Evolutionary conservation across 495 filamentous ascomycete species (phyloP).

Genomic region (Echria macrotheca): DNA sequence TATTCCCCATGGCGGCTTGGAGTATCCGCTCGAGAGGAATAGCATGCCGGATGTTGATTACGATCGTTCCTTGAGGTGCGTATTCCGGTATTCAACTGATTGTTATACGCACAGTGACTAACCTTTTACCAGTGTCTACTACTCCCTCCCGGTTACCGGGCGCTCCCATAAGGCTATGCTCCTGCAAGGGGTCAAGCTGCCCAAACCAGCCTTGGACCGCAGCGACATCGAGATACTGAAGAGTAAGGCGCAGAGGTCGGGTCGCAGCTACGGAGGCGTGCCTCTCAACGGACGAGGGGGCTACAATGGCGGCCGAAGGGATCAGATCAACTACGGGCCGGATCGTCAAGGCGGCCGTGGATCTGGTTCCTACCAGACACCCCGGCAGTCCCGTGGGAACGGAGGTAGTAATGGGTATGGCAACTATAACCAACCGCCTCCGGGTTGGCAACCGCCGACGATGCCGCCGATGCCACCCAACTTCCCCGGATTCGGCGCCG

Average conservation of each 20-base stretch:
- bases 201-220: conserved; percentile 61
- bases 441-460: conserved; percentile 36
- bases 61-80: conserved; percentile 77
- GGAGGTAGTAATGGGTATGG: conserved; percentile 16
- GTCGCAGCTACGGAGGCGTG: conserved; percentile 45
- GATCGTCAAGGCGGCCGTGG: conserved; percentile 16
- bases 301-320: conserved; percentile 30
- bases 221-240: conserved; percentile 67
- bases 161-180: conserved; percentile 91
- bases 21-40: conserved; percentile 57
- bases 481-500: conserved; percentile 37
- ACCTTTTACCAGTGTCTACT: conserved; percentile 59
- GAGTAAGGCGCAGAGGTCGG: conserved; percentile 52
- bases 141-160: conserved; percentile 66
- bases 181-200: conserved; percentile 72
- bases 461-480: too few relatives aligned
- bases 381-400: conserved; percentile 9
- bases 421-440: conserved; percentile 30
- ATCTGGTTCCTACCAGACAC: conserved; percentile 16
- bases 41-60: conserved; percentile 72
- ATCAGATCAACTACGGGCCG: conserved; percentile 38
- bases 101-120: conserved; percentile 1
- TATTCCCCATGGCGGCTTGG: conserved; percentile 60
- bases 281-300: conserved; percentile 25
- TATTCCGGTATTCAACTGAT: conserved; percentile 19